Evolutionary conservation across 108 stramenopile genomes (phyloP).

Genomic region (Pelagomonas calceolata): DNA sequence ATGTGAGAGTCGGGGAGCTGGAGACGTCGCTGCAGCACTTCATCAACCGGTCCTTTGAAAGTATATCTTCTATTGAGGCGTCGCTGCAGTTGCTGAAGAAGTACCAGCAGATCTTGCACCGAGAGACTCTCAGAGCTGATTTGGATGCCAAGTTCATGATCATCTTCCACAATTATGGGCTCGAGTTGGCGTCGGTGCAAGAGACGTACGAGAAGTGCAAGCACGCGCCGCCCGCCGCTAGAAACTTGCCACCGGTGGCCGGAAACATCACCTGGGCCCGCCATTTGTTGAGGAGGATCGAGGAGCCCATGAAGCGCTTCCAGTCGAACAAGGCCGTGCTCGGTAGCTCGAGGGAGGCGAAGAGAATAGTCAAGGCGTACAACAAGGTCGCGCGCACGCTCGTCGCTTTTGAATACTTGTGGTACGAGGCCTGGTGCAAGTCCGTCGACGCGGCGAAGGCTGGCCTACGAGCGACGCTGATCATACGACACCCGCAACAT

Average conservation of each 20-base stretch:
- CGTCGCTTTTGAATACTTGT: conserved; percentile 52
- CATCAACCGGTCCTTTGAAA: conserved; percentile 48
- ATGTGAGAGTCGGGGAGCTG: conserved; percentile 44
- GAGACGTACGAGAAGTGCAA: conserved; percentile 44
- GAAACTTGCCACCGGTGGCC: conserved; percentile 56
- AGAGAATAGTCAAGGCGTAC: conserved; percentile 44
- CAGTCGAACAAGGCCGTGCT: conserved; percentile 31
- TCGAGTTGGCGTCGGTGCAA: conserved; percentile 38
- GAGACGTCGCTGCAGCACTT: conserved; percentile 38
- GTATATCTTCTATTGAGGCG: conserved; percentile 37
- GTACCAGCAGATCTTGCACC: conserved; percentile 39
- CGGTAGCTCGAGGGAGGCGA: conserved; percentile 37
- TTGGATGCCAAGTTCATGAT: conserved; percentile 39
- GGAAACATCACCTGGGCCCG: conserved; percentile 56
- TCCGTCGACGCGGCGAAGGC: conserved; percentile 41
- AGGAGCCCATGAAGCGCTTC: conserved; percentile 48
- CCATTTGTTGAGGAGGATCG: conserved; percentile 42
- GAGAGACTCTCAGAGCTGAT: conserved; percentile 39
- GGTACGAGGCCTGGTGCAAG: conserved; percentile 54
- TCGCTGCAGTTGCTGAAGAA: conserved; percentile 38
- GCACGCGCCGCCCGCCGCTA: conserved; percentile 36
- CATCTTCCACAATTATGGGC: conserved; percentile 50
- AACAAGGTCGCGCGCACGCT: conserved; percentile 49
- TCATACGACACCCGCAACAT: conserved; percentile 40
- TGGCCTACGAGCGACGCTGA: conserved; percentile 48